These are phyloP conservation scores for Magnaporthiopsis rhizophila DNA, from an alignment of 2,329 filamentous ascomycete species.

Conservation along the genomic window DNA sequence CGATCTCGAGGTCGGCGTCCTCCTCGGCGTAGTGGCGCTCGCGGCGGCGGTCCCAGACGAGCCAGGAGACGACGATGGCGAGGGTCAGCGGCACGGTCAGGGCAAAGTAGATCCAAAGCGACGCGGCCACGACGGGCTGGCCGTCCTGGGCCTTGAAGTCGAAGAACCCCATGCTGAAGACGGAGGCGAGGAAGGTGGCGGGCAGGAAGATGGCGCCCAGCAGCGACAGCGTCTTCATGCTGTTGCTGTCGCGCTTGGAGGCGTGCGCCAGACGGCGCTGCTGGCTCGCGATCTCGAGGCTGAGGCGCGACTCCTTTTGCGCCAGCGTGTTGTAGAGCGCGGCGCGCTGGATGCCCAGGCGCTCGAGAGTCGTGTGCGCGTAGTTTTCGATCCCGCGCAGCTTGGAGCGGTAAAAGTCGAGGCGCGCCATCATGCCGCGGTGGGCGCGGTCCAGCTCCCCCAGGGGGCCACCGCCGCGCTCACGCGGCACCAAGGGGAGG, in stretches of 20 bases:
- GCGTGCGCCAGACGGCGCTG: conserved; percentile 52
- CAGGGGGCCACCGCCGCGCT: conserved; percentile 17
- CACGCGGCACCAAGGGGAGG: conserved; percentile 1
- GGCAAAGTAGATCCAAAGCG: conserved; percentile 57
- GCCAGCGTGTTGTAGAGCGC: conserved; percentile 60
- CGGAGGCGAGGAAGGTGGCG: conserved; percentile 52
- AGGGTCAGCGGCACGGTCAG: conserved; percentile 51
- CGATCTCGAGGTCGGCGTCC: conserved; percentile 43
- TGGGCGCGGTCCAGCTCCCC: conserved; percentile 37
- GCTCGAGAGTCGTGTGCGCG: conserved; percentile 52
- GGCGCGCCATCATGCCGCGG: conserved; percentile 40
- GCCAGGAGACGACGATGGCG: conserved; percentile 46
- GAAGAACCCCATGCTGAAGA: conserved; percentile 62
- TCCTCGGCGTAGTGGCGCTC: conserved; percentile 40
- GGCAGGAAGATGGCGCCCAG: conserved; percentile 57
- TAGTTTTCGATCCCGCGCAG: conserved; percentile 55
- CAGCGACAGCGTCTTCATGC: conserved; percentile 58
- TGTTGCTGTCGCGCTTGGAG: conserved; percentile 53
- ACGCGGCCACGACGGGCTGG: conserved; percentile 36
- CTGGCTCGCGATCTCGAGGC: conserved; percentile 54
- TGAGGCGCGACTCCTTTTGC: conserved; percentile 56
- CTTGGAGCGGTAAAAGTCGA: conserved; percentile 55
- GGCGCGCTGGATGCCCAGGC: conserved; percentile 52
- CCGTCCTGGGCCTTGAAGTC: conserved; percentile 44
- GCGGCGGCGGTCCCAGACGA: conserved; percentile 42